These are phyloP conservation scores for Aspergillus versicolor DNA, from an alignment of 2,329 filamentous ascomycete species.

Conservation along the genomic window DNA sequence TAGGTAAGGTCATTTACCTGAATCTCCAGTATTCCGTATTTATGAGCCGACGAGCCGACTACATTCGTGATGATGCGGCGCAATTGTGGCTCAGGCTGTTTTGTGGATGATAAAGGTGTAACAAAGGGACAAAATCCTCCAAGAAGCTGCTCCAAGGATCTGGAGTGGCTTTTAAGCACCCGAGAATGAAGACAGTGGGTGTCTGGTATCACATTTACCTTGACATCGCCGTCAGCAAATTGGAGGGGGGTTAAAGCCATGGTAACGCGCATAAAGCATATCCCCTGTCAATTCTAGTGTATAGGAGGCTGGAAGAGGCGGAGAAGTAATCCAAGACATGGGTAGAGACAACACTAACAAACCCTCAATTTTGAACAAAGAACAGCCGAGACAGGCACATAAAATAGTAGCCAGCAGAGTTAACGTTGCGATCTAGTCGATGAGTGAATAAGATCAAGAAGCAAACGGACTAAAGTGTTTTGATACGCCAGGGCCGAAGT, in stretches of 20 bases:
- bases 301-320: not conserved
- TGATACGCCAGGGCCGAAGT: not conserved
- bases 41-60: conserved; percentile 8
- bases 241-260: conserved; percentile 29
- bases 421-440: not conserved
- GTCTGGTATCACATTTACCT: conserved; percentile 36
- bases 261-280: not conserved
- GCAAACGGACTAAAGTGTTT: not conserved
- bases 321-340: conserved; percentile 1
- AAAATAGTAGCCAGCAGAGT: not conserved
- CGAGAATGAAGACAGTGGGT: conserved; percentile 41
- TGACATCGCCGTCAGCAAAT: conserved; percentile 42
- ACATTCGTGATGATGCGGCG: conserved; percentile 1
- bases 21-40: conserved; percentile 12
- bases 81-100: not conserved
- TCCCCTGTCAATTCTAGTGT: not conserved
- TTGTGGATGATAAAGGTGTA: not conserved
- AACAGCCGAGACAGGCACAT: not conserved
- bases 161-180: conserved; percentile 6
- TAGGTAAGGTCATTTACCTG: conserved; percentile 1
- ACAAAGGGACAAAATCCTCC: not conserved
- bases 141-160: not conserved
- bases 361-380: not conserved
- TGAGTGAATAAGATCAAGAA: not conserved
- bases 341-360: not conserved